Evolutionary conservation across 2,329 filamentous ascomycete species (phyloP).

Genomic region (Colletotrichum brevisporum): DNA sequence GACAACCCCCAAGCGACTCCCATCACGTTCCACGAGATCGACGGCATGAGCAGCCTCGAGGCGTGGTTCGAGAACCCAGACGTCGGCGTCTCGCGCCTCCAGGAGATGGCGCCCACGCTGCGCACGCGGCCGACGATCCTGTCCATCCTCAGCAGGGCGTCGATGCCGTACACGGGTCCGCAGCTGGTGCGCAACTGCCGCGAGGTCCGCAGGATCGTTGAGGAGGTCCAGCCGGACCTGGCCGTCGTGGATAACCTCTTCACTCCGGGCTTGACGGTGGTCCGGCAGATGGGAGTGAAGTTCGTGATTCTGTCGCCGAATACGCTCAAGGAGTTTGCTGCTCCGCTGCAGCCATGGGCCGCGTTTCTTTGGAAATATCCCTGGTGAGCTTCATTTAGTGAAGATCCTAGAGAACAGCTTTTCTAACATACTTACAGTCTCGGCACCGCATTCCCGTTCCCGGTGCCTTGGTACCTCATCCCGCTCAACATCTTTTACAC

Average conservation of each 20-base stretch:
- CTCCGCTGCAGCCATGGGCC: not conserved
- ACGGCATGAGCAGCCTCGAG: slow-evolving; percentile 2
- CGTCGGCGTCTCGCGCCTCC: slow-evolving; percentile 11
- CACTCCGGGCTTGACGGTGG: slow-evolving; percentile 31
- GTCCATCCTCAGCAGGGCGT: slow-evolving; percentile 16
- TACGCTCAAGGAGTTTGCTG: not conserved
- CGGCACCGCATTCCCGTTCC: slow-evolving; percentile 17
- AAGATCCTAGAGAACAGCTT: not conserved
- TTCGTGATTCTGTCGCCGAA: slow-evolving; percentile 8
- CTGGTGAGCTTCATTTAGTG: slow-evolving; percentile 44
- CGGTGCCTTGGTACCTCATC: slow-evolving; percentile 5
- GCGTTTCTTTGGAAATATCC: slow-evolving; percentile 53
- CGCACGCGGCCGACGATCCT: slow-evolving; percentile 25
- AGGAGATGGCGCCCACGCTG: slow-evolving; percentile 14
- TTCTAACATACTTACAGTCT: not conserved
- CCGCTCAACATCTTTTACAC: slow-evolving; percentile 13
- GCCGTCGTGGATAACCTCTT: slow-evolving; percentile 37
- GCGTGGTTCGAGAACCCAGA: slow-evolving; percentile 25
- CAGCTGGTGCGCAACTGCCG: slow-evolving; percentile 22
- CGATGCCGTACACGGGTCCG: slow-evolving; percentile 26
- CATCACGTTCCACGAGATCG: slow-evolving; percentile 16
- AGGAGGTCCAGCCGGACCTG: slow-evolving; percentile 28
- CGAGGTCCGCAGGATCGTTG: slow-evolving; percentile 19
- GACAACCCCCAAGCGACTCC: not conserved
- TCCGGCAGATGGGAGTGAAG: slow-evolving; percentile 17